These are phyloP conservation scores for Camellia sinensis DNA, from an alignment of 148 eudicot genomes.

Conservation along the genomic window DNA sequence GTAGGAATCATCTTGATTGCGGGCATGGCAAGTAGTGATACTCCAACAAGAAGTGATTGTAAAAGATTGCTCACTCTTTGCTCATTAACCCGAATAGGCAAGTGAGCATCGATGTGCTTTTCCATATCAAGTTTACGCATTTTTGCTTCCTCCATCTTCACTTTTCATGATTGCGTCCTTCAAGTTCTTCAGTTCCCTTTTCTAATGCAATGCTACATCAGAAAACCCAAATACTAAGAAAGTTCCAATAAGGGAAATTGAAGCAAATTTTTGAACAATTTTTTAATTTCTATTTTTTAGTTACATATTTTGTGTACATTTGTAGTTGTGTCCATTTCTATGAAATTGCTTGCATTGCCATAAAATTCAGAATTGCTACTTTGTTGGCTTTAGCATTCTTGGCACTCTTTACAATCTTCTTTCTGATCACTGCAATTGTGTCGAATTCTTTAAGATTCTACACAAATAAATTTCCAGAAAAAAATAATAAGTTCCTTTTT, in stretches of 20 bases:
- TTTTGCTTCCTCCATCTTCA: slow-evolving; percentile 36
- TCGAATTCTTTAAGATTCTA: neutral
- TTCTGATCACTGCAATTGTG: slow-evolving; percentile 47
- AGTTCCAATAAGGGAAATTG: neutral
- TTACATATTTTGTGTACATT: slow-evolving; percentile 26
- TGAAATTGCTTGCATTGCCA: slow-evolving; percentile 56
- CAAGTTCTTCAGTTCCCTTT: slow-evolving; percentile 41
- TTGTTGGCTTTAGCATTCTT: slow-evolving; percentile 39
- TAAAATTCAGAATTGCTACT: slow-evolving; percentile 47
- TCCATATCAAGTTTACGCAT: slow-evolving; percentile 48
- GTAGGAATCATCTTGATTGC: slow-evolving; percentile 72
- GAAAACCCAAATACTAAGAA: neutral
- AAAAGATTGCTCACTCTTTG: slow-evolving; percentile 78
- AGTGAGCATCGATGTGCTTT: slow-evolving; percentile 55
- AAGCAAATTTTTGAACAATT: neutral
- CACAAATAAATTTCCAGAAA: neutral
- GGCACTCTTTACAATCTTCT: slow-evolving; percentile 53
- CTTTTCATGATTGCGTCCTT: slow-evolving; percentile 59
- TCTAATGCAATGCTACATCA: slow-evolving; percentile 36
- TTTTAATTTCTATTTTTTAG: neutral
- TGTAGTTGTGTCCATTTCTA: slow-evolving; percentile 47
- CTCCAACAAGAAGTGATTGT: slow-evolving; percentile 64
- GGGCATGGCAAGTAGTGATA: slow-evolving; percentile 60
- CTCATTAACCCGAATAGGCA: slow-evolving; percentile 84
- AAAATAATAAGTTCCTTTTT: neutral